Percentiles rank a stretch among this genome's conserved stretches.
Conservation (phyloP, 768 basidiomycete species). For the Hirschioporus abietinus region DNA sequence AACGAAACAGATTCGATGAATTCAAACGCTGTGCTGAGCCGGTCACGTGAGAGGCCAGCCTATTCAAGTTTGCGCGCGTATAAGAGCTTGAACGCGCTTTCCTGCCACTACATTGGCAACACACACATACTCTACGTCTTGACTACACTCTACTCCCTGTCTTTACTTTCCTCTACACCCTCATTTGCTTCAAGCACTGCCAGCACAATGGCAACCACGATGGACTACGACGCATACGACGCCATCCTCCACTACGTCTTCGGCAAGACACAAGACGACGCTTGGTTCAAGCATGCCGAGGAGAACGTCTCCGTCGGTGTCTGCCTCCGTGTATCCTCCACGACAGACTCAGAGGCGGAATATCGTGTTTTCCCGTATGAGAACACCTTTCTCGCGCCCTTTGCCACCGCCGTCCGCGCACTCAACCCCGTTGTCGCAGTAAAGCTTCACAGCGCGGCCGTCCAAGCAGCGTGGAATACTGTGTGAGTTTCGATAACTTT, state of each 20-base stretch:
- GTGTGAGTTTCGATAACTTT: constrained; percentile 62
- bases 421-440: constrained; percentile 84
- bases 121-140: no score
- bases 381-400: constrained; percentile 72
- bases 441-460: constrained; percentile 65
- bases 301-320: constrained; percentile 79
- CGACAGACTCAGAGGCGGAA: constrained; percentile 34
- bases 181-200: no score
- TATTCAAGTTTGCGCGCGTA: no score
- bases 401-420: constrained; percentile 68
- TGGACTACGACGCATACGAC: constrained; percentile 79
- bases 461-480: constrained; percentile 69
- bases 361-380: constrained; percentile 83
- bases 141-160: no score
- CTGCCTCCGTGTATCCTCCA: constrained; percentile 59
- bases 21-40: no score
- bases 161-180: no score
- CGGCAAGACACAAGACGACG: constrained; percentile 75
- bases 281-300: constrained; percentile 83
- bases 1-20: no score
- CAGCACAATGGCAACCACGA: constrained; percentile 21
- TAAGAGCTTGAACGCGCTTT: no score
- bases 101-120: no score
- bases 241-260: constrained; percentile 78
- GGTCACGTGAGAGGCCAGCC: no score